phyloP scores from a whole-genome alignment of 345 rosid genomes.

The Salix exigua region DNA sequence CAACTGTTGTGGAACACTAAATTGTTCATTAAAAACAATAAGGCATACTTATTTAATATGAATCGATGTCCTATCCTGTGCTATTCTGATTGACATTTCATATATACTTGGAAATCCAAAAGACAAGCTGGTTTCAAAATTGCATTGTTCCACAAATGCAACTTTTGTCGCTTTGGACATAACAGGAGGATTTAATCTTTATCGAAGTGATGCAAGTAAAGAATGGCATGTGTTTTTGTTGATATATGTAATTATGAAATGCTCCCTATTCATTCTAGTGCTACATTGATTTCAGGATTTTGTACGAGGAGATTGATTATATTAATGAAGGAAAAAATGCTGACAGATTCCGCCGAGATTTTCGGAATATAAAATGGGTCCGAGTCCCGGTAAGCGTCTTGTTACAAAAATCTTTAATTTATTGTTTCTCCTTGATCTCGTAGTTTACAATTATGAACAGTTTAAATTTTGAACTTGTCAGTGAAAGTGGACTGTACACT shows the following conservation, averaged over 20 bases:
- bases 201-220: not conserved
- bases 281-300: slow-evolving; percentile 52
- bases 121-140: not conserved
- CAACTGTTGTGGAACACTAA: too few relatives aligned
- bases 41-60: too few relatives aligned
- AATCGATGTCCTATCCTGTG: too few relatives aligned
- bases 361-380: slow-evolving; percentile 89
- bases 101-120: not conserved
- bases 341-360: slow-evolving; percentile 83
- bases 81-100: not conserved
- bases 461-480: not conserved
- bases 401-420: slow-evolving; percentile 8
- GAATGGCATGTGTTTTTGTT: not conserved
- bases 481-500: not conserved
- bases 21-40: too few relatives aligned
- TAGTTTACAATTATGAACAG: not conserved
- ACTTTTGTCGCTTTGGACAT: too few relatives aligned
- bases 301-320: slow-evolving; percentile 92
- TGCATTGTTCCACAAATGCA: not conserved
- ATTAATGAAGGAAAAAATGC: slow-evolving; percentile 95
- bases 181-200: not conserved
- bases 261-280: slow-evolving; percentile 2
- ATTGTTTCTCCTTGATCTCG: not conserved
- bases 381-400: slow-evolving; percentile 78
- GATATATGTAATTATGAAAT: not conserved